Conservation (phyloP, 495 filamentous ascomycete species). For the Saxophila tyrrhenica region DNA sequence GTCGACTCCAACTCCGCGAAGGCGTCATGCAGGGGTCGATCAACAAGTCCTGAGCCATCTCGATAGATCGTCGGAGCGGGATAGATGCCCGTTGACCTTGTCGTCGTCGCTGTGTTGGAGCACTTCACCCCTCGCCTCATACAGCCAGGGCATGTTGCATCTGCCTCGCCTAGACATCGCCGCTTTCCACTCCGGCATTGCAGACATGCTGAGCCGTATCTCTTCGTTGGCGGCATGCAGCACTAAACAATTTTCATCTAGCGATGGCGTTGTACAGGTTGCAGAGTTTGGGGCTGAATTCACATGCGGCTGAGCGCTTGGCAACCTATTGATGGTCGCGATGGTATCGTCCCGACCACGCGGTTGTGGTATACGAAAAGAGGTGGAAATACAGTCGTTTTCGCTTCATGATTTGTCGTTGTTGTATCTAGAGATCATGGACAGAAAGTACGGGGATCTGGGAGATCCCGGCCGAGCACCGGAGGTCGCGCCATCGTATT, state of each 20-base stretch:
- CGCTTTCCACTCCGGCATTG: constrained; percentile 4
- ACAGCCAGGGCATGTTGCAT: background rate
- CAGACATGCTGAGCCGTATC: background rate
- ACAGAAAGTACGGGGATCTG: background rate
- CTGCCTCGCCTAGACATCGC: background rate
- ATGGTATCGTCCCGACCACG: too few species aligned
- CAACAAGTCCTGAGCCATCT: background rate
- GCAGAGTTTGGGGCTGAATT: too few species aligned
- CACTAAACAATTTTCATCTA: too few species aligned
- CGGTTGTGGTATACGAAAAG: too few species aligned
- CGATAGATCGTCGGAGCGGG: background rate
- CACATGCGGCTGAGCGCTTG: too few species aligned
- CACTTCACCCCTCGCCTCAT: background rate
- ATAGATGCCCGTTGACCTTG: constrained; percentile 4
- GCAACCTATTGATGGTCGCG: too few species aligned
- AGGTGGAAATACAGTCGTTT: too few species aligned
- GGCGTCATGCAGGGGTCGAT: too few species aligned
- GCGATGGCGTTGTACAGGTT: too few species aligned
- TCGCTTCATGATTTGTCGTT: too few species aligned
- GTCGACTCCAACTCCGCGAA: background rate
- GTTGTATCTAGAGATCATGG: background rate
- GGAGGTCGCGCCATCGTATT: background rate
- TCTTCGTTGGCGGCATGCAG: background rate
- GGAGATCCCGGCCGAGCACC: background rate
- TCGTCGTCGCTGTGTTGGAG: background rate